Base-by-base conservation (phyloP, 768 basidiomycete genomes). In the Suillus fuscotomentosus region DNA sequence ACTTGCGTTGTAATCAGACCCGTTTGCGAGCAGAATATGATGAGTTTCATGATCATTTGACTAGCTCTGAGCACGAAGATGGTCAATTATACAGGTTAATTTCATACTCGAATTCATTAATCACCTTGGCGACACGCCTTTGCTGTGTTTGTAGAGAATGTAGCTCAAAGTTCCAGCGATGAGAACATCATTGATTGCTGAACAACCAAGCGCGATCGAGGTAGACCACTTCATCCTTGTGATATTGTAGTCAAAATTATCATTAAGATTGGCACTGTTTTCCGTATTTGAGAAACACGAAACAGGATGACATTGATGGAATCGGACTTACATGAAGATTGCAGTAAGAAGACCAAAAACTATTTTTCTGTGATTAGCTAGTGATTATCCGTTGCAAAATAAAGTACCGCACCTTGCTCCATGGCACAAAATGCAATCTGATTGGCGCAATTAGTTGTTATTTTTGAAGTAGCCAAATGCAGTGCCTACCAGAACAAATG, bases 111-210 rank as follows among this genome's bases (percentile, higher is more conserved):
- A 20, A 24, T 0, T 22, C 3, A 42, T 1, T 2, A 64, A 68
- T 56, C 1, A 73, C 73, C 68, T 68, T 1, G 13, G n/a, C 0
- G 66, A 68, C 4, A 31, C 34, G 14, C 62, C 27, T 27, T 27
- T 56, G 24, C 69, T 61, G 3, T 45, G 48, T 22, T 42, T 61
- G 4, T 39, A 66, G 20, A 74, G 63, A 13, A 67, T 50, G 60
- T 65, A 55, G 8, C 10, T 68, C 2, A 75, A 36, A 60, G 68
- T 68, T 36, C 47, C 67, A 60, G 75, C 71, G 63, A 76, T 65
- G 36, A n/a, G 63, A 17, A 70, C 51, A 31, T 74, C 73, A 22
- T 45, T 54, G 6, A 68, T 17, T 9, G 66, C 60, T 4, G 71
- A 72, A 14, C 63, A 10, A 17, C 71, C 73, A 8, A 76, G 34